A percentile compares a stretch with the other conserved stretches of the same genome.
Conservation (phyloP, 371 early-diverging fungal genomes). For the Apophysomyces elegans region DNA sequence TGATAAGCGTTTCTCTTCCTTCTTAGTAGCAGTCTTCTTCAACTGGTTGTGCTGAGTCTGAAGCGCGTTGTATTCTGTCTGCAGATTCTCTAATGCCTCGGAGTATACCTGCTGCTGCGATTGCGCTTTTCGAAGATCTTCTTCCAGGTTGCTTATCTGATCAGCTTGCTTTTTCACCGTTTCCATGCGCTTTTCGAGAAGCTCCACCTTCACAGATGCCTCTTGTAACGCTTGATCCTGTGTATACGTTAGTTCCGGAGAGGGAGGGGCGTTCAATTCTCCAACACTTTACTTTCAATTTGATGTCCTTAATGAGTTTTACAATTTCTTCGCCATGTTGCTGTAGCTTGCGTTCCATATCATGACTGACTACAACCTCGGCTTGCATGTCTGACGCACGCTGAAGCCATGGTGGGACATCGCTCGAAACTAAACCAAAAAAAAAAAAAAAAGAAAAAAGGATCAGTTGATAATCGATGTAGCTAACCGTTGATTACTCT, state of each 20-base stretch:
- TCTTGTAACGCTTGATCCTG: constrained; percentile 82
- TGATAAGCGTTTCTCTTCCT: constrained; percentile 46
- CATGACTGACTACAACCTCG: constrained; percentile 76
- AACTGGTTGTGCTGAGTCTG: constrained; percentile 65
- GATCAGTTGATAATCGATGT: not conserved
- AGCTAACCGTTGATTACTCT: constrained; percentile 33
- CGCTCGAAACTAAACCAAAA: constrained; percentile 42
- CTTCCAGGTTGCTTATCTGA: constrained; percentile 63
- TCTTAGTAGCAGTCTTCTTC: constrained; percentile 53
- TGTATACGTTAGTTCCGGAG: not conserved
- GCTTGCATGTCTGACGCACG: constrained; percentile 82
- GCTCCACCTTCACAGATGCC: constrained; percentile 71
- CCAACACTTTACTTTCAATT: constrained; percentile 59
- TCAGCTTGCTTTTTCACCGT: constrained; percentile 69
- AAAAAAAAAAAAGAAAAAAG: not conserved
- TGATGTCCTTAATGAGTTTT: constrained; percentile 73
- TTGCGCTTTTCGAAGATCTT: constrained; percentile 59
- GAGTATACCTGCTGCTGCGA: constrained; percentile 70
- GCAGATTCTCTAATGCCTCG: constrained; percentile 76
- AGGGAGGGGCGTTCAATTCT: no score
- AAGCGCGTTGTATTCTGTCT: constrained; percentile 69
- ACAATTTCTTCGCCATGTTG: constrained; percentile 78
- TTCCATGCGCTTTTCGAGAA: constrained; percentile 80
- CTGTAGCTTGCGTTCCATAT: constrained; percentile 76
- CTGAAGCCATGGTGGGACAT: constrained; percentile 78